A percentile compares a stretch with the other conserved stretches of the same genome.
Conservation (phyloP, 2,329 filamentous ascomycete genomes). For the Ceratocystis cacaofunesta region DNA sequence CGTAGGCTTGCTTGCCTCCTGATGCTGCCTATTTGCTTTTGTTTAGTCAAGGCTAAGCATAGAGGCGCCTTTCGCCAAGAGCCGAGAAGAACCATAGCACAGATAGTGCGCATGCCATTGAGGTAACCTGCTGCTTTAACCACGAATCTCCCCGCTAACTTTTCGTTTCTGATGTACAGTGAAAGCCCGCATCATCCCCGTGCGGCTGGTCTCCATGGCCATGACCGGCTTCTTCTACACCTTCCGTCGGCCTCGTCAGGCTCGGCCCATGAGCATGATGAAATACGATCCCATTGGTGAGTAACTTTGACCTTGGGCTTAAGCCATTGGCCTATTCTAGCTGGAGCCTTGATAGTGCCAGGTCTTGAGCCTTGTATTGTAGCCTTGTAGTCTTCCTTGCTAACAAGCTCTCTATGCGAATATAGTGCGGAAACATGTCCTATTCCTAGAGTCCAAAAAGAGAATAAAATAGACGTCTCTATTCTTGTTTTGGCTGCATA, state of each 20-base stretch:
- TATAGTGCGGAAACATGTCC: constrained; percentile 79
- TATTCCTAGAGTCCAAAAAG: constrained; percentile 89
- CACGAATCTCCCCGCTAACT: background rate
- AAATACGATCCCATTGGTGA: constrained; percentile 96
- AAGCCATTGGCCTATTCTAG: background rate
- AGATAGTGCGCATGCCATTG: too few relatives aligned
- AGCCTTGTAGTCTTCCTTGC: constrained; percentile 6
- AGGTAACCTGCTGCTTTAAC: too few relatives aligned
- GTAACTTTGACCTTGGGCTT: constrained; percentile 13
- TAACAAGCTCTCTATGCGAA: background rate
- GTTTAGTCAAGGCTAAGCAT: background rate
- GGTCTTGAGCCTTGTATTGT: too few relatives aligned
- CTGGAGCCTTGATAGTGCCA: background rate
- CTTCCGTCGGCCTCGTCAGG: constrained; percentile 63
- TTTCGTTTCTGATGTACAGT: constrained; percentile 31
- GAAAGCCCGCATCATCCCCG: constrained; percentile 83
- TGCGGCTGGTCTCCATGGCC: constrained; percentile 94
- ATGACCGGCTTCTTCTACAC: constrained; percentile 97
- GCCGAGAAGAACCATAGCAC: too few relatives aligned
- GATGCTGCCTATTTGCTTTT: background rate
- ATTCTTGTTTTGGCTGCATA: background rate
- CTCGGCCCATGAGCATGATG: constrained; percentile 84
- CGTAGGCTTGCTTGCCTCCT: background rate
- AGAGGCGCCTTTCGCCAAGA: too few relatives aligned
- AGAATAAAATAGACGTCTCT: constrained; percentile 39